phyloP scores from a whole-genome alignment of 1,284 basidiomycete species.

The Volvariella surrecta region DNA sequence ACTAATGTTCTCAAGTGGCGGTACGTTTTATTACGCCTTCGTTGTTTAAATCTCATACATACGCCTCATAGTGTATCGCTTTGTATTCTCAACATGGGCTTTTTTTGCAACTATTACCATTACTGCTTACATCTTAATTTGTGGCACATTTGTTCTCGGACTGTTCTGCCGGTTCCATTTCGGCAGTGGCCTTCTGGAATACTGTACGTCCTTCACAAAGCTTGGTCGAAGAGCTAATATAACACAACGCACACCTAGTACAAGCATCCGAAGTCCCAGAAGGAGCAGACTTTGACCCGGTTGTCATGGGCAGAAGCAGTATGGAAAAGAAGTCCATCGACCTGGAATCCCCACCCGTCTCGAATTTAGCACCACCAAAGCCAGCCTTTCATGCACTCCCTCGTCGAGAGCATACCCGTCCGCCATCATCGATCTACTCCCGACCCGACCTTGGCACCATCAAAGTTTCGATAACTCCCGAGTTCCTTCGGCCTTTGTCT shows the following conservation, averaged over 20 bases:
- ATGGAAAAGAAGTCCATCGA: no score
- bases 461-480: no score
- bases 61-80: conserved; percentile 31
- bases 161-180: conserved; percentile 41
- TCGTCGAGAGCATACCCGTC: no score
- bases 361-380: no score
- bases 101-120: conserved; percentile 40
- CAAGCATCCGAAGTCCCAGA: conserved; percentile 1
- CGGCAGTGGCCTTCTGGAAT: conserved; percentile 40
- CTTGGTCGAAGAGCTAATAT: neutral
- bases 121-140: conserved; percentile 30
- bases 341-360: no score
- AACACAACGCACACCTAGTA: neutral
- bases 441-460: no score
- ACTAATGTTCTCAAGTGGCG: conserved; percentile 32
- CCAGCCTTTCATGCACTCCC: no score
- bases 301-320: neutral
- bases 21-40: conserved; percentile 11
- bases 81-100: conserved; percentile 37
- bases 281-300: neutral
- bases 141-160: conserved; percentile 32
- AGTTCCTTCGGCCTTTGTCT: no score
- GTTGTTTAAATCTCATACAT: neutral
- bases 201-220: conserved; percentile 22
- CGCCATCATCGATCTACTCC: no score